Conservation (phyloP, 116 monocot species). For the Phalaenopsis hybrid region DNA sequence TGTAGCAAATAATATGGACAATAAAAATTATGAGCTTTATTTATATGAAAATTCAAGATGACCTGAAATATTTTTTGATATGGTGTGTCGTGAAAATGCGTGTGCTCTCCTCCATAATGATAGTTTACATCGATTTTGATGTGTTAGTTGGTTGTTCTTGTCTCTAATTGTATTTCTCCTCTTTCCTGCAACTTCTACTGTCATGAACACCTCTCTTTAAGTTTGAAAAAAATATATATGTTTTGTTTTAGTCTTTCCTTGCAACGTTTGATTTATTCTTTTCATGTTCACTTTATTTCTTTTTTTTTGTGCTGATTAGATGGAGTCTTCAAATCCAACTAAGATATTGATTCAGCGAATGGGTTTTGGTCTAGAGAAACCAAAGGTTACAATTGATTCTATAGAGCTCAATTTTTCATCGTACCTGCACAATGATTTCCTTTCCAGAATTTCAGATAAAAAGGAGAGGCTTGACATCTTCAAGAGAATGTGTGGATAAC, state of each 20-base stretch:
- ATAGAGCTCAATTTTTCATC: slow-evolving; percentile 62
- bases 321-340: slow-evolving; percentile 43
- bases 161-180: too few species aligned
- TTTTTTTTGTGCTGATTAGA: not conserved
- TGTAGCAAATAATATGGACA: slow-evolving; percentile 68
- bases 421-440: slow-evolving; percentile 53
- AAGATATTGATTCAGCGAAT: slow-evolving; percentile 62
- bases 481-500: slow-evolving; percentile 42
- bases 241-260: too few species aligned
- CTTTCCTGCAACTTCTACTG: too few species aligned
- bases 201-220: too few species aligned
- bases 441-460: slow-evolving; percentile 29
- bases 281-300: not conserved
- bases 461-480: slow-evolving; percentile 38
- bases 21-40: slow-evolving; percentile 75
- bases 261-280: too few species aligned
- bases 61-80: slow-evolving; percentile 48
- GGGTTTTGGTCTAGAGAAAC: slow-evolving; percentile 60
- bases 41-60: slow-evolving; percentile 66
- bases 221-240: not conserved
- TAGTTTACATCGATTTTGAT: slow-evolving; percentile 66
- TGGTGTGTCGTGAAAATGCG: slow-evolving; percentile 87
- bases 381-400: slow-evolving; percentile 53
- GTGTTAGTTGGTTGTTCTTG: slow-evolving; percentile 36
- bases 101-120: slow-evolving; percentile 69